Conservation (phyloP, 2,329 filamentous ascomycete species). For the Beauveria brongniartii region DNA sequence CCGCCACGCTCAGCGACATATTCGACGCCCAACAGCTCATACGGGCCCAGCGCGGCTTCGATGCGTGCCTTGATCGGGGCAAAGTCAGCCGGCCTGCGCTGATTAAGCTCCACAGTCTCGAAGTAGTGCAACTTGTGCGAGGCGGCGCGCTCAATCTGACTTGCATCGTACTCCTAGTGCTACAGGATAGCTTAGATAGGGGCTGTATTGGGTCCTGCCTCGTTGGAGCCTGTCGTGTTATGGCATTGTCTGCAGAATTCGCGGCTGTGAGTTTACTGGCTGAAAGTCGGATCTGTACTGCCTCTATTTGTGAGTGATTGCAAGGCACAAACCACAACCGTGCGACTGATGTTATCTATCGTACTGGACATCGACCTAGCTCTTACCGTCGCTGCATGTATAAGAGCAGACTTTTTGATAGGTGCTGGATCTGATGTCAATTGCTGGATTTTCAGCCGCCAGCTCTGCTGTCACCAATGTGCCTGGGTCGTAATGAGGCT, state of each 20-base stretch:
- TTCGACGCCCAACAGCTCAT: conserved; percentile 27
- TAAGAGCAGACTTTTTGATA: too few species aligned
- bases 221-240: neutral
- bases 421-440: too few species aligned
- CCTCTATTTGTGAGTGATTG: neutral
- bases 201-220: neutral
- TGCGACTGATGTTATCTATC: neutral
- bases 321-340: neutral
- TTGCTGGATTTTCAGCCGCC: too few species aligned
- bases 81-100: conserved; percentile 29
- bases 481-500: too few species aligned
- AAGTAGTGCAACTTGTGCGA: conserved; percentile 12
- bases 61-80: conserved; percentile 25
- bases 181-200: neutral
- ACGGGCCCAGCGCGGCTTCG: conserved; percentile 24
- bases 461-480: too few species aligned
- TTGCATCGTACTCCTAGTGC: conserved; percentile 3
- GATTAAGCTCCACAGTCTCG: conserved; percentile 28
- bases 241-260: neutral
- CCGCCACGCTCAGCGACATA: conserved; percentile 43
- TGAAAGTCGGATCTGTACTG: neutral
- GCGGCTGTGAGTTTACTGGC: neutral
- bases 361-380: too few species aligned
- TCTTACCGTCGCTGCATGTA: too few species aligned
- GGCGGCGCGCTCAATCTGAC: conserved; percentile 4